phyloP scores from a whole-genome alignment of 306 rosid species.

The Glycine tomentella region DNA sequence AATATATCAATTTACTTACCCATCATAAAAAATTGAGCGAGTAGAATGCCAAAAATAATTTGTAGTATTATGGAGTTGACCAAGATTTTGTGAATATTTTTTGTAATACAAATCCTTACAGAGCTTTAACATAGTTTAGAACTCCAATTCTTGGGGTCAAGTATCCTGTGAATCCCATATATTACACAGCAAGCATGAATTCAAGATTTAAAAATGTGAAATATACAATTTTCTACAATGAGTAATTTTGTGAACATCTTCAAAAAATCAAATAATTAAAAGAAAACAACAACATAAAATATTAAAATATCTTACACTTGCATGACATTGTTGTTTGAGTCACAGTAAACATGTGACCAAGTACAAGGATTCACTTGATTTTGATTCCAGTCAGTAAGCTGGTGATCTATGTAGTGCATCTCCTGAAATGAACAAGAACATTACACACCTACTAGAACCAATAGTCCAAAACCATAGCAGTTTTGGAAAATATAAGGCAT shows the following conservation, averaged over 20 bases:
- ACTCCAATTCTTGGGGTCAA: conserved; percentile 80
- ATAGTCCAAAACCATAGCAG: conserved; percentile 10
- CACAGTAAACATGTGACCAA: conserved; percentile 86
- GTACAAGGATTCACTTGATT: conserved; percentile 97
- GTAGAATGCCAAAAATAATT: background rate
- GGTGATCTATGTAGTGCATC: conserved; percentile 79
- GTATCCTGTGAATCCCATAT: conserved; percentile 82
- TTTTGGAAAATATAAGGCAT: background rate
- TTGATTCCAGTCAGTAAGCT: conserved; percentile 86
- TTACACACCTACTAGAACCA: conserved; percentile 42
- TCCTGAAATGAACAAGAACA: conserved; percentile 62
- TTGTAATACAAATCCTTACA: conserved; percentile 68
- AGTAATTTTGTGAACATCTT: conserved; percentile 20
- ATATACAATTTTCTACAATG: conserved; percentile 20
- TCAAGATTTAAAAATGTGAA: conserved; percentile 24
- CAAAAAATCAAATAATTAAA: conserved; percentile 38
- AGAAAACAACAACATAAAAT: conserved; percentile 8
- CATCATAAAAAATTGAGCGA: conserved; percentile 1
- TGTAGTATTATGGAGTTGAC: background rate
- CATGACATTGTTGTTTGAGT: conserved; percentile 55
- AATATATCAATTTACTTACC: conserved; percentile 12
- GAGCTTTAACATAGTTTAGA: conserved; percentile 64
- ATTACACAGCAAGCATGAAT: conserved; percentile 32
- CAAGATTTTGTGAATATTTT: conserved; percentile 9
- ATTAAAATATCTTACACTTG: conserved; percentile 73